Percentiles rank a stretch among this genome's conserved stretches.
Evolutionary conservation across 306 rosid species (phyloP).

Genomic region (Corylus avellana): DNA sequence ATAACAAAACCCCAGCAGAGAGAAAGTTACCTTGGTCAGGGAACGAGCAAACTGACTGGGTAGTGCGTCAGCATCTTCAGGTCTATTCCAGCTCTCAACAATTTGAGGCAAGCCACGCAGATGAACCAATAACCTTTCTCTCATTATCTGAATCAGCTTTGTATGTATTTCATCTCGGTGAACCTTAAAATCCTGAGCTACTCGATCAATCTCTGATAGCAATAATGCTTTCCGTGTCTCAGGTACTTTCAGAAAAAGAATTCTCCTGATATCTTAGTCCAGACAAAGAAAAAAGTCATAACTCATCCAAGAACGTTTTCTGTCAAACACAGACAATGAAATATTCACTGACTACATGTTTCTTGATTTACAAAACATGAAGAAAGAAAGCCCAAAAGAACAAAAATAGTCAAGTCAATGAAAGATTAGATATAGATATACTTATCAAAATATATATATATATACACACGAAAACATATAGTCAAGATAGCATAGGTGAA

Average conservation of each 20-base stretch:
- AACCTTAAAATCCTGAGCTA: conserved; percentile 94
- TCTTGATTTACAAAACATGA: background rate
- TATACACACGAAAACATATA: background rate
- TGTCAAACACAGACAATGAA: conserved; percentile 13
- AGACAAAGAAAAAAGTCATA: conserved; percentile 42
- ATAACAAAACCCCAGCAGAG: background rate
- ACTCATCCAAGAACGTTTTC: background rate
- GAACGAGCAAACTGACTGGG: conserved; percentile 97
- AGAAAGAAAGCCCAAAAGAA: background rate
- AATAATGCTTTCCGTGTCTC: conserved; percentile 76
- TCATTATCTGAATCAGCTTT: conserved; percentile 97
- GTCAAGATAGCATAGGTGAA: background rate
- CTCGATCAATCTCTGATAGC: conserved; percentile 88
- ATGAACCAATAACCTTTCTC: conserved; percentile 91
- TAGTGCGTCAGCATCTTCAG: conserved; percentile 85
- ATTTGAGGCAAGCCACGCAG: conserved; percentile 90
- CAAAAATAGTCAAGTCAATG: background rate
- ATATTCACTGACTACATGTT: background rate
- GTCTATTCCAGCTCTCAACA: conserved; percentile 97
- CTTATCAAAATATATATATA: background rate
- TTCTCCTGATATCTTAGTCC: conserved; percentile 77
- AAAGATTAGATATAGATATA: background rate
- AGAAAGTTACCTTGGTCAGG: conserved; percentile 77
- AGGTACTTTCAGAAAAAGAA: conserved; percentile 90
- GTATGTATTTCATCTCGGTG: conserved; percentile 98